Base-by-base conservation (phyloP, 805 yeast genomes). In the Metschnikowia henanensis region DNA sequence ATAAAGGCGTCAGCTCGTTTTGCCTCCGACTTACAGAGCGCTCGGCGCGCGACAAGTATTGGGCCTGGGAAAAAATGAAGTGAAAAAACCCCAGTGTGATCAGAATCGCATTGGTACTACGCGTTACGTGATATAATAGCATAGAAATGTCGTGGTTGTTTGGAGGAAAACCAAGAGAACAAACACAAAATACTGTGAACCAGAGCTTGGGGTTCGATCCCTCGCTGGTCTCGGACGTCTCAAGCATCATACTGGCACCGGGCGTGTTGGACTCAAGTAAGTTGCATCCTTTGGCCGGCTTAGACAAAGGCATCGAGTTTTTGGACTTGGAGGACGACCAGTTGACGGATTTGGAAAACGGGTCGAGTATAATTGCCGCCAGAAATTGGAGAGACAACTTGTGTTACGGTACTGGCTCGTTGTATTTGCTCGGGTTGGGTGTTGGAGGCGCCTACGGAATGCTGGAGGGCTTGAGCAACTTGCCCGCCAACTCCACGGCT, bases 381-480 rank as follows among this genome's bases (percentile, higher is more conserved):
- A 83, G 97, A 71, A 96, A 95, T 56, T 94, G 97, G 95, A 79
- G 90, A 13, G 99, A 94, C 65, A 98, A 94, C 70, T 76, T 94
- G 52, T 90, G 97, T 77, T 94, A 94, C 67, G 99, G 99, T 56
- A 86, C 98, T 9, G 99, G 99, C 67, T 83, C 96, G 6, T 89
- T 90, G 40, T 94, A 94, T 63, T 75, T 94, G 54, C 56, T 86
- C 25, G 95, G 96, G 33, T 76, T 94, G 53, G 95, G 95, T 28
- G 48, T 81, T 34, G 99, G 99, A 68, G 99, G 99, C 47, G 68
- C 83, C 12, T 84, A 81, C 58, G 99, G 99, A 47, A 70, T 91
- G 49, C 79, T 81, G 47, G 97, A 92, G 66, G 98, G 99, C 50
- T 59, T 94, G 43, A 76, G 77, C 49, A 81, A 81, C 62, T 75